Percentiles rank a stretch among this genome's conserved stretches.
Evolutionary conservation across 1,139 yeast species (phyloP).

Genomic region (Debaryomycetaceae sp.): DNA sequence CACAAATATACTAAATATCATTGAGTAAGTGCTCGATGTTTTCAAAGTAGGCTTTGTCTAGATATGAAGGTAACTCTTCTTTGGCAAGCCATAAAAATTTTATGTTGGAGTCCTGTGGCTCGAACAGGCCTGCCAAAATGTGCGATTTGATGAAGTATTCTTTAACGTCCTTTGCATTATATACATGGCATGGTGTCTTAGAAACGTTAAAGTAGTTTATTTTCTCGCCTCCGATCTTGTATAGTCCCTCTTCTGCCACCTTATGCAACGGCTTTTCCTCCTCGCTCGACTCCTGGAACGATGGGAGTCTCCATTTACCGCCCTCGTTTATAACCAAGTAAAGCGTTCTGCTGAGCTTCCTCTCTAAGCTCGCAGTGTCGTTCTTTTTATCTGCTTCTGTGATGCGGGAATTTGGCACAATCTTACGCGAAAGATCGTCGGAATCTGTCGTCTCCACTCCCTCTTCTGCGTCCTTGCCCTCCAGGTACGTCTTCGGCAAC

Average conservation of each 20-base stretch:
- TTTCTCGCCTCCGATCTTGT: constrained; percentile 65
- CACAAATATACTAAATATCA: constrained; percentile 26
- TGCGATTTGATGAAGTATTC: constrained; percentile 84
- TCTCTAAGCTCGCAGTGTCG: constrained; percentile 68
- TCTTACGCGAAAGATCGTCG: constrained; percentile 64
- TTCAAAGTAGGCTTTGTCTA: constrained; percentile 54
- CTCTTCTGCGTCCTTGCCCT: constrained; percentile 31
- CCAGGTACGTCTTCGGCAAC: constrained; percentile 58
- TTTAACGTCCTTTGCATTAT: constrained; percentile 28
- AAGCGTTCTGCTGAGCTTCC: constrained; percentile 75
- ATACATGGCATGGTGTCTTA: constrained; percentile 76
- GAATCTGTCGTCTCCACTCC: constrained; percentile 24
- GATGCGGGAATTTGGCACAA: constrained; percentile 64
- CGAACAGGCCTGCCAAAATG: constrained; percentile 82
- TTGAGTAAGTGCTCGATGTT: constrained; percentile 52
- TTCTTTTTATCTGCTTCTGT: constrained; percentile 72
- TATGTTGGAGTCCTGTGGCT: constrained; percentile 37
- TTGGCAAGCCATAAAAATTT: constrained; percentile 78
- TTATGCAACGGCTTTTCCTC: constrained; percentile 54
- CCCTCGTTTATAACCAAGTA: constrained; percentile 61
- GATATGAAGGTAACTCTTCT: constrained; percentile 64
- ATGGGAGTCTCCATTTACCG: constrained; percentile 72
- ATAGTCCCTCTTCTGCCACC: constrained; percentile 74
- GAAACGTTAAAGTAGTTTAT: constrained; percentile 91
- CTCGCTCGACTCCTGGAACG: constrained; percentile 42